A percentile compares a stretch with the other conserved stretches of the same genome.
Conservation (phyloP, 805 yeast species). For the Blastobotrys terrestris region DNA sequence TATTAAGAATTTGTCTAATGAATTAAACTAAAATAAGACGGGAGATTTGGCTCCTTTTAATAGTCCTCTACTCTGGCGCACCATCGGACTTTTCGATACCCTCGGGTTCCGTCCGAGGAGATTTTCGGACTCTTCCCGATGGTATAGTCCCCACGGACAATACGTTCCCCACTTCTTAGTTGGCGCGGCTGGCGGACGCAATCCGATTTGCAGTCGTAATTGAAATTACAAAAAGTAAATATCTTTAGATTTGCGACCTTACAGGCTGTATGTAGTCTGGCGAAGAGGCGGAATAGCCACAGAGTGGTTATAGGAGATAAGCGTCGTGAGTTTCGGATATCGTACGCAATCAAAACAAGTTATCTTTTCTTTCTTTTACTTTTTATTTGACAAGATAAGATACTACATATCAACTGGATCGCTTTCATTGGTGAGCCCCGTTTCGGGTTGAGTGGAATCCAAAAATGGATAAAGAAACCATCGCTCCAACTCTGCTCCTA, state of each 20-base stretch:
- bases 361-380: too few species aligned
- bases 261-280: too few species aligned
- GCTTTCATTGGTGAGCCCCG: background rate
- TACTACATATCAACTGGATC: background rate
- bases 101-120: background rate
- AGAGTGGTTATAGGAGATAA: too few species aligned
- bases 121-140: background rate
- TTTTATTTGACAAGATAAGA: background rate
- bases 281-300: too few species aligned
- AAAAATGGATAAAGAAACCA: conserved; percentile 6
- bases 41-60: background rate
- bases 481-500: conserved; percentile 5
- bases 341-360: too few species aligned
- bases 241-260: too few species aligned
- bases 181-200: too few species aligned
- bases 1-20: background rate
- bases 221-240: too few species aligned
- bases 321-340: too few species aligned
- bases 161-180: background rate
- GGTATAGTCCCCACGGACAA: background rate
- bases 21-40: background rate
- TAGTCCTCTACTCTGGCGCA: background rate
- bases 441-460: background rate
- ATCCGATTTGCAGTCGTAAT: too few species aligned
- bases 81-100: background rate